A percentile compares a stretch with the other conserved stretches of the same genome.
Evolutionary conservation across 2,329 filamentous ascomycete genomes (phyloP).

Genomic region (Lanzia echinophila): DNA sequence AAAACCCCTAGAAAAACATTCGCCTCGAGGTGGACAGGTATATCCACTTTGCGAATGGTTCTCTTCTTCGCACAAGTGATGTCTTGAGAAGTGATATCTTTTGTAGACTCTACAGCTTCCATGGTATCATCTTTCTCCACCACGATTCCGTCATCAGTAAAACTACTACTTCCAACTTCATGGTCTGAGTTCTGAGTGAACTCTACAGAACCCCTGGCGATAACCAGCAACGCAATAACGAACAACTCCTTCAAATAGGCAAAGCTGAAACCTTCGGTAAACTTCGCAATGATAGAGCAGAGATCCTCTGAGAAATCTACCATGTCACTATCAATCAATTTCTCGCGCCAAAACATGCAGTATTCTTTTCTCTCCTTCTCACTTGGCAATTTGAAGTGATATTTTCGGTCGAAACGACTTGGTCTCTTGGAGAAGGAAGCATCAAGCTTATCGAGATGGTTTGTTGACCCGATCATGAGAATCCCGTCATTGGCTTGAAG

Average conservation of each 20-base stretch:
- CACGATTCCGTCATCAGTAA: slow-evolving; percentile 9
- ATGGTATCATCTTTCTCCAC: slow-evolving; percentile 5
- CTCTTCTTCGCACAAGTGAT: slow-evolving; percentile 6
- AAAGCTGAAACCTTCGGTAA: slow-evolving; percentile 59
- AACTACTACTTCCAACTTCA: slow-evolving; percentile 45
- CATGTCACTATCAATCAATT: slow-evolving; percentile 46
- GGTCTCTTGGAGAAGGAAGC: slow-evolving; percentile 60
- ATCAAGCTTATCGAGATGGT: slow-evolving; percentile 58
- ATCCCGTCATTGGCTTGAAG: slow-evolving; percentile 64
- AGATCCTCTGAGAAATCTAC: slow-evolving; percentile 55
- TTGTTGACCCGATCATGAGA: slow-evolving; percentile 61
- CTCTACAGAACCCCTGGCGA: slow-evolving; percentile 35
- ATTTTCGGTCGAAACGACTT: slow-evolving; percentile 60
- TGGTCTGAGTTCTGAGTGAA: slow-evolving; percentile 38
- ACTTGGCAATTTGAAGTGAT: slow-evolving; percentile 53
- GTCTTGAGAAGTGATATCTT: too few species aligned
- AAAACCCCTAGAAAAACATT: slow-evolving; percentile 21
- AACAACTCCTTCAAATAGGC: slow-evolving; percentile 66
- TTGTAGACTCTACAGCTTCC: background rate
- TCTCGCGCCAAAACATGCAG: slow-evolving; percentile 55
- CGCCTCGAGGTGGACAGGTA: slow-evolving; percentile 17
- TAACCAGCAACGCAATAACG: slow-evolving; percentile 52
- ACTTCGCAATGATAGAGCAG: slow-evolving; percentile 48
- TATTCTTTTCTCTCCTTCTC: slow-evolving; percentile 49
- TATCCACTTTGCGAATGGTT: slow-evolving; percentile 14